Conservation (phyloP, 2,329 filamentous ascomycete genomes). For the Drechslerella stenobrocha region DNA sequence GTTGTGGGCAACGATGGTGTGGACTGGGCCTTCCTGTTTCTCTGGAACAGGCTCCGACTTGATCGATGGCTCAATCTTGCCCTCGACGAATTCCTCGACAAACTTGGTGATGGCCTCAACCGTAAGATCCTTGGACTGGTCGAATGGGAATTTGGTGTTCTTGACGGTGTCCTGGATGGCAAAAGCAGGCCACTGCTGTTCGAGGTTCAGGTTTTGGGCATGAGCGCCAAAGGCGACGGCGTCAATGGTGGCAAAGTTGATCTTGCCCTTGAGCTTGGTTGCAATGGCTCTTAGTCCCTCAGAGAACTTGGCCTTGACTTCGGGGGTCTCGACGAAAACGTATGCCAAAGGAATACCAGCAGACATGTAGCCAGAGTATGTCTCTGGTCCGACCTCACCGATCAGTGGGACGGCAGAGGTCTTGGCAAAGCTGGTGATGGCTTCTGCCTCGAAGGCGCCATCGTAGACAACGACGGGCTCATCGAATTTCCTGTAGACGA, state of each 20-base stretch:
- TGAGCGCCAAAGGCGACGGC: slow-evolving; percentile 92
- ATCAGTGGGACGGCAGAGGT: slow-evolving; percentile 83
- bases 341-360: slow-evolving; percentile 91
- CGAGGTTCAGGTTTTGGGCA: slow-evolving; percentile 94
- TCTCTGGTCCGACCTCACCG: slow-evolving; percentile 95
- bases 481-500: slow-evolving; percentile 97
- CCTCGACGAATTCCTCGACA: slow-evolving; percentile 78
- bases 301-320: slow-evolving; percentile 81
- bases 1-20: slow-evolving; percentile 86
- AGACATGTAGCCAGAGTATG: slow-evolving; percentile 92
- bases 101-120: slow-evolving; percentile 75
- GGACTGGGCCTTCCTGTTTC: slow-evolving; percentile 85
- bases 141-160: slow-evolving; percentile 96
- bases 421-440: slow-evolving; percentile 81
- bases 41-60: slow-evolving; percentile 98
- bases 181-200: slow-evolving; percentile 95
- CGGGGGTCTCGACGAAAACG: slow-evolving; percentile 89
- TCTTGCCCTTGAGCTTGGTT: slow-evolving; percentile 84
- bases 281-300: slow-evolving; percentile 81
- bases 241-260: slow-evolving; percentile 99
- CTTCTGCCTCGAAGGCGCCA: slow-evolving; percentile 78
- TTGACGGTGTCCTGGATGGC: slow-evolving; percentile 94
- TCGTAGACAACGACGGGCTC: slow-evolving; percentile 87
- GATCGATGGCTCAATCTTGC: slow-evolving; percentile 92
- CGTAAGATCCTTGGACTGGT: slow-evolving; percentile 78